Conservation (phyloP, 1,139 yeast species). For the Debaryomyces sp. region DNA sequence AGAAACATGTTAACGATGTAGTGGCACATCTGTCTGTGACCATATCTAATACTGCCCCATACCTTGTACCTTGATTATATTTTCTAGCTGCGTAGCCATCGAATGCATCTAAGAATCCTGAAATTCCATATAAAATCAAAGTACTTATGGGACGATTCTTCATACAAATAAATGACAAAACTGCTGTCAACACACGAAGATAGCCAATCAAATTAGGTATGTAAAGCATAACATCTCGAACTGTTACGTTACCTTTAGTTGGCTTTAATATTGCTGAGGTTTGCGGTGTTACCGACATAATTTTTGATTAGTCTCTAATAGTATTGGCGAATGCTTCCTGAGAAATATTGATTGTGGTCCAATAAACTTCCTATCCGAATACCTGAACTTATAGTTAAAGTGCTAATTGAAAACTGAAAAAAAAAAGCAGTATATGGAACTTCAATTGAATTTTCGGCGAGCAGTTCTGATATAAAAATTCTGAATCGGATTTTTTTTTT, state of each 20-base stretch:
- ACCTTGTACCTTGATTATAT: slow-evolving; percentile 84
- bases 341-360: not conserved
- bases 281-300: slow-evolving; percentile 7
- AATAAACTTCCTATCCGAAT: not conserved
- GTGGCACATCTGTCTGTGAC: slow-evolving; percentile 98
- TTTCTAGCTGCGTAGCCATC: slow-evolving; percentile 96
- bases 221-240: slow-evolving; percentile 65
- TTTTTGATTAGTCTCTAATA: not conserved
- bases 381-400: not conserved
- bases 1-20: slow-evolving; percentile 81
- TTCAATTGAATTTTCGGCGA: slow-evolving; percentile 1
- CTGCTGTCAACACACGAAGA: slow-evolving; percentile 76
- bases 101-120: slow-evolving; percentile 92
- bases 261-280: slow-evolving; percentile 6
- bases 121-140: slow-evolving; percentile 75
- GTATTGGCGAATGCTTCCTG: not conserved
- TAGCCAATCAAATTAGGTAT: slow-evolving; percentile 94
- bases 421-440: not conserved
- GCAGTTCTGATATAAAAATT: not conserved
- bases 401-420: not conserved
- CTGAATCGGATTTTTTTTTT: not conserved
- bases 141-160: slow-evolving; percentile 79
- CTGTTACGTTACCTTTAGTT: slow-evolving; percentile 23
- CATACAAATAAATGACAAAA: slow-evolving; percentile 81
- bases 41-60: slow-evolving; percentile 98